phyloP scores from a whole-genome alignment of 1,139 yeast species.

The Taphrina sp. region DNA sequence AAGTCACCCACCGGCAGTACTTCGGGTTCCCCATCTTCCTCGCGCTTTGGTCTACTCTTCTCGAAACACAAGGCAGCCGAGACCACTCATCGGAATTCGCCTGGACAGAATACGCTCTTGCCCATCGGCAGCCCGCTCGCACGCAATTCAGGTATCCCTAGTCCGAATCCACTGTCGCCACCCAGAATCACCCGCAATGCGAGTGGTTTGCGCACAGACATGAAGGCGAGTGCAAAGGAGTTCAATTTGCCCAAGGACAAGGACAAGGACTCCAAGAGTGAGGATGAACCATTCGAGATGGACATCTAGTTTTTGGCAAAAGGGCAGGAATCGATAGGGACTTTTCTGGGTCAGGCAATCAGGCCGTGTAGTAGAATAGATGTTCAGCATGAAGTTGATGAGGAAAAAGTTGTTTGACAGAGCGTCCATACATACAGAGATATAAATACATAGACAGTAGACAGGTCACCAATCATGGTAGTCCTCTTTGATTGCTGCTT shows the following conservation, averaged over 20 bases:
- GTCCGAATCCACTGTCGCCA: conserved; percentile 4
- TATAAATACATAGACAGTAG: too few species aligned
- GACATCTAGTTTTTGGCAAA: too few species aligned
- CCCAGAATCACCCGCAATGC: neutral
- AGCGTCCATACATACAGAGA: too few species aligned
- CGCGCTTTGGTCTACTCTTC: conserved; percentile 32
- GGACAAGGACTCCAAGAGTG: conserved; percentile 8
- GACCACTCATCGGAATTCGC: conserved; percentile 14
- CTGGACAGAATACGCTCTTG: conserved; percentile 2
- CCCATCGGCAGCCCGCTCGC: conserved; percentile 30
- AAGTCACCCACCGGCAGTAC: conserved; percentile 25
- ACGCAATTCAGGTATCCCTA: conserved; percentile 2
- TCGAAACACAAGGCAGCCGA: conserved; percentile 28
- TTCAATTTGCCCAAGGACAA: conserved; percentile 10
- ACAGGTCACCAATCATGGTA: too few species aligned
- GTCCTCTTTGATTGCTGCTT: too few species aligned
- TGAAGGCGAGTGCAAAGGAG: conserved; percentile 26
- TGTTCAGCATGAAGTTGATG: too few species aligned
- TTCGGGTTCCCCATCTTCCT: conserved; percentile 19
- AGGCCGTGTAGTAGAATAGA: too few species aligned
- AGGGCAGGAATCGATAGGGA: too few species aligned
- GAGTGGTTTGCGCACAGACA: conserved; percentile 13
- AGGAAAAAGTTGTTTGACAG: too few species aligned
- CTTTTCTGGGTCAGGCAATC: too few species aligned
- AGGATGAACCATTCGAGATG: conserved; percentile 32